Evolutionary conservation across 495 filamentous ascomycete species (phyloP), one percentile per base, ranked within the genome.

Genomic region (Sporormia fimetaria): DNA sequence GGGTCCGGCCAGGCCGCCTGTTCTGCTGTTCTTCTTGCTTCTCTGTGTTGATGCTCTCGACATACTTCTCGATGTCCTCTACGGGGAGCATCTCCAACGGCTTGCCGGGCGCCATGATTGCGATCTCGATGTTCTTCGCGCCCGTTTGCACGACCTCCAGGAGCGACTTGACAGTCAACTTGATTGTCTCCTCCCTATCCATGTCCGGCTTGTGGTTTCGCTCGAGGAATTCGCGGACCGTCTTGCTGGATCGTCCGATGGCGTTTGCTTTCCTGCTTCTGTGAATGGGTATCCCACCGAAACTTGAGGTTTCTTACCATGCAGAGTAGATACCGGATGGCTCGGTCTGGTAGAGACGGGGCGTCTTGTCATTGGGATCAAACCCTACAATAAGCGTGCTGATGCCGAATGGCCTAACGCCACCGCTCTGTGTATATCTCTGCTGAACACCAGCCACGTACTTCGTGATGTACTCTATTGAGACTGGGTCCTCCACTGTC

Each of bases 51-150:
- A 98, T 96, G 67, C 71, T 88, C 77, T 95, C 95, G 49, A 98
- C 90, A 57, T 92, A 94, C 34, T 71, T 69, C 67, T 98, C 90
- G 49, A 98, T 95, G 43, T 90, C 84, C 63, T 95, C 92, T 32
- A 87, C 77, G 6, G 84, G 81, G 47, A 98, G 71, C 83, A 95
- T 88, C 73, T 96, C 92, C 40, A 98, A 69, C 10, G 68, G 55
- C 68, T 90, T 82, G 32, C 84, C 88, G n/a, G 90, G 84, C 18
- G 86, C 81, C 90, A 98, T 95, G 60, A 98, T 81, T 21, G 90
- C 90, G 52, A 98, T 94, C 67, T 98, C 90, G 56, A 98, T 98
- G 63, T 98, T 98, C 76, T 98, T 98, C 20, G 90, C 92, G 33
- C 90, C 90, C 10, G 90, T 98, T 60, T 98, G 90, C 42, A 98